These are phyloP conservation scores for Ammopiptanthus mongolicus DNA, from an alignment of 306 rosid genomes.

Conservation along the genomic window DNA sequence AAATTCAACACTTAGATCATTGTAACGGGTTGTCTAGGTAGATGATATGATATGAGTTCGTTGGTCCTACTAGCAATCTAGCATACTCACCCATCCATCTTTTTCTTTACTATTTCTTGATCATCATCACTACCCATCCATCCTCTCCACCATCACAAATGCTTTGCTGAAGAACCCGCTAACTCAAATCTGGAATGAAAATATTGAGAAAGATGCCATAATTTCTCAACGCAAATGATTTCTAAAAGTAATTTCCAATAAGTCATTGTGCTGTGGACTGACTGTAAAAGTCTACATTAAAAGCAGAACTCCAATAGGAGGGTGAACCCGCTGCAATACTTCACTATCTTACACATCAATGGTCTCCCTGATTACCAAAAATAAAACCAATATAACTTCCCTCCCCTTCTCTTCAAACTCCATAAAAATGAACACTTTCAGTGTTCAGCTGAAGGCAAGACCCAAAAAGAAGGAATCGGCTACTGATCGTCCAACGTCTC, in stretches of 20 bases:
- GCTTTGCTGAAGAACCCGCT: not conserved
- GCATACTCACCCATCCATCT: not conserved
- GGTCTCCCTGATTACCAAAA: not conserved
- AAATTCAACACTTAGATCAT: not conserved
- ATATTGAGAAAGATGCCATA: not conserved
- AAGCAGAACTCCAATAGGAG: slow-evolving; percentile 1
- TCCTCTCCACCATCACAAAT: not conserved
- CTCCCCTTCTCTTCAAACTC: not conserved
- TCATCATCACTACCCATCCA: not conserved
- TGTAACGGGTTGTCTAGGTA: not conserved
- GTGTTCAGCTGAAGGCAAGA: slow-evolving; percentile 6
- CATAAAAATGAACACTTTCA: not conserved
- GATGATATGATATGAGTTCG: not conserved
- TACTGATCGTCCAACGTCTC: slow-evolving; percentile 59
- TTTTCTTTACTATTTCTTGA: not conserved
- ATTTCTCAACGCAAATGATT: not conserved
- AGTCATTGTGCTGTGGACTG: not conserved
- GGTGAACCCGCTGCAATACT: not conserved
- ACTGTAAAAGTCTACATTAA: not conserved
- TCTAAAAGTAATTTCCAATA: not conserved
- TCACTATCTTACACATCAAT: not conserved
- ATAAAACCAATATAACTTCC: not conserved
- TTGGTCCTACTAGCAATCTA: not conserved
- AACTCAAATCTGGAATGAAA: not conserved
- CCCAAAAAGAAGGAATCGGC: slow-evolving; percentile 19